A percentile compares a stretch with the other conserved stretches of the same genome.
phyloP scores from a whole-genome alignment of 2,329 filamentous ascomycete genomes.

The Fusarium nanum region DNA sequence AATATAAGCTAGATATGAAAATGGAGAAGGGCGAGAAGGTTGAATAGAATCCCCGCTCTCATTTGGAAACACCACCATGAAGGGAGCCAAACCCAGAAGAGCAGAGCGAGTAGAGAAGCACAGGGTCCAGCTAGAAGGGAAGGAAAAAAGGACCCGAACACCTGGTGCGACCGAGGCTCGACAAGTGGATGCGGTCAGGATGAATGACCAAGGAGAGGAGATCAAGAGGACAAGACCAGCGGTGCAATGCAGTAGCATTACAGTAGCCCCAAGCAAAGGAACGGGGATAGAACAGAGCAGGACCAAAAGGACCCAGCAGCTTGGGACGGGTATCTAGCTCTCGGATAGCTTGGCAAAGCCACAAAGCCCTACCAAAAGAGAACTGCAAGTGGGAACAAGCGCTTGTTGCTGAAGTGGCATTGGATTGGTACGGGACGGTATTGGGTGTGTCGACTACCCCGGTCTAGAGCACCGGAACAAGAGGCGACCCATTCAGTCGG shows the following conservation, averaged over 20 bases:
- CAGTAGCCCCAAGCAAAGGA: slow-evolving; percentile 6
- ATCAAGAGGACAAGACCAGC: slow-evolving; percentile 10
- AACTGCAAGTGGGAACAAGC: slow-evolving; percentile 27
- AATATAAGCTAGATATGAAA: slow-evolving; percentile 39
- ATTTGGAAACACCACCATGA: slow-evolving; percentile 33
- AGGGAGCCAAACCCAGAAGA: slow-evolving; percentile 18
- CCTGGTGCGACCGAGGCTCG: slow-evolving; percentile 37
- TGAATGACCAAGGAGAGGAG: slow-evolving; percentile 12
- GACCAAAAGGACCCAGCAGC: slow-evolving; percentile 44
- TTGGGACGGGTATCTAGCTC: slow-evolving; percentile 49
- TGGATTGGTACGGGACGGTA: slow-evolving; percentile 25
- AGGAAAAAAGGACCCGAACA: slow-evolving; percentile 31
- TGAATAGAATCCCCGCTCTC: slow-evolving; percentile 37
- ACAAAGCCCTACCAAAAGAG: slow-evolving; percentile 38
- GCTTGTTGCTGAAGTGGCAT: slow-evolving; percentile 25
- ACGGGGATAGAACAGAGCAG: slow-evolving; percentile 1
- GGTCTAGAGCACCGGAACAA: slow-evolving; percentile 31
- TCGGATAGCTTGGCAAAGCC: slow-evolving; percentile 40
- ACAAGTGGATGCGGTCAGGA: slow-evolving; percentile 32
- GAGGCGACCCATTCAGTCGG: slow-evolving; percentile 39
- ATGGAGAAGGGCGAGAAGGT: slow-evolving; percentile 39
- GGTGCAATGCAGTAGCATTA: neutral
- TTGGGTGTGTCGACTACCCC: slow-evolving; percentile 27
- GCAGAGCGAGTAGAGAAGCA: slow-evolving; percentile 8
- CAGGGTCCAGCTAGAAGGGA: slow-evolving; percentile 7